These are phyloP conservation scores for Ogataea trehaloabstinens DNA, from an alignment of 805 yeast genomes.

Conservation along the genomic window DNA sequence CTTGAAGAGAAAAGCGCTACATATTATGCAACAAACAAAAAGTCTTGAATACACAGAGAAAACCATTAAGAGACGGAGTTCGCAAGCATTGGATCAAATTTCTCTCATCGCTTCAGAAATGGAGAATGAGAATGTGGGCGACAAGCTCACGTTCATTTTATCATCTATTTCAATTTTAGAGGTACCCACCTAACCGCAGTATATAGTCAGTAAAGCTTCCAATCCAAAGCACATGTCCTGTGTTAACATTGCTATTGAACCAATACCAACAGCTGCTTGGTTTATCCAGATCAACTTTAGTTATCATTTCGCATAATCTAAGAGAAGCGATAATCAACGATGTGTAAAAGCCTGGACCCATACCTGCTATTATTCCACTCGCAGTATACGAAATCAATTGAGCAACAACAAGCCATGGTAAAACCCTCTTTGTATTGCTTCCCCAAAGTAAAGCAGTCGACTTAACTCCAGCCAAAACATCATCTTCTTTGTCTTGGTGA, in stretches of 20 bases:
- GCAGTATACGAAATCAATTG: constrained; percentile 63
- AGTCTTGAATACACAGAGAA: constrained; percentile 40
- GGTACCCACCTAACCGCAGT: constrained; percentile 44
- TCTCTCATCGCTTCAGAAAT: too few species aligned
- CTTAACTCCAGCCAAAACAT: constrained; percentile 85
- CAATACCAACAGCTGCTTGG: constrained; percentile 82
- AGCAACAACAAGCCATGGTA: constrained; percentile 58
- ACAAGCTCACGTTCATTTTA: too few species aligned
- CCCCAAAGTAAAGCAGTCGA: constrained; percentile 98
- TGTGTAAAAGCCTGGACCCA: constrained; percentile 82
- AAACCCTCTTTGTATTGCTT: constrained; percentile 64
- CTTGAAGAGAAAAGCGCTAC: constrained; percentile 50
- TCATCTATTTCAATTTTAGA: too few species aligned
- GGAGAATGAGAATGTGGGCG: too few species aligned
- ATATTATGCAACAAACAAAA: constrained; percentile 39
- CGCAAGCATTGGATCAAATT: too few species aligned
- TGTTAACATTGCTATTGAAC: constrained; percentile 72
- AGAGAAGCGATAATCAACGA: constrained; percentile 68
- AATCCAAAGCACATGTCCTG: constrained; percentile 65
- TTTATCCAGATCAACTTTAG: constrained; percentile 70
- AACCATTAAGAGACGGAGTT: constrained; percentile 28
- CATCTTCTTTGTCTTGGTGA: constrained; percentile 92
- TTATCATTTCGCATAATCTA: constrained; percentile 67
- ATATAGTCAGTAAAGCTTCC: constrained; percentile 69
- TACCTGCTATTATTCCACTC: constrained; percentile 73